Evolutionary conservation across 2,329 filamentous ascomycete genomes (phyloP).

Genomic region (Aspergillus persii): DNA sequence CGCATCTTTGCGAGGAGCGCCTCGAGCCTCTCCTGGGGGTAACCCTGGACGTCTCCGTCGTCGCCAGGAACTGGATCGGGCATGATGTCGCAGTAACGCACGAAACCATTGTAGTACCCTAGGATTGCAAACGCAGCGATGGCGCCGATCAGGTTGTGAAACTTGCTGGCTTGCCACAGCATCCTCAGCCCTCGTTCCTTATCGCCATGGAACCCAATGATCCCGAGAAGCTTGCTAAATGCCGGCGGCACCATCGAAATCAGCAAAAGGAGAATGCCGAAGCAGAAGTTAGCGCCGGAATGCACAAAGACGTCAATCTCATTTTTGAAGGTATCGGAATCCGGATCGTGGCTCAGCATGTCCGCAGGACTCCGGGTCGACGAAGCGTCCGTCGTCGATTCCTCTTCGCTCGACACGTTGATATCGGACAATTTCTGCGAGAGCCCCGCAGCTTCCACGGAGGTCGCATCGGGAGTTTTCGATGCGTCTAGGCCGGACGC

Average conservation of each 20-base stretch:
- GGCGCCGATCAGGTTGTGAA: conserved; percentile 87
- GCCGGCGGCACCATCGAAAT: conserved; percentile 92
- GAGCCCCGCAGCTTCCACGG: conserved; percentile 18
- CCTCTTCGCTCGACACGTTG: conserved; percentile 18
- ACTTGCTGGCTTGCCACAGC: conserved; percentile 86
- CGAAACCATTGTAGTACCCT: conserved; percentile 82
- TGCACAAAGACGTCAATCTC: conserved; percentile 85
- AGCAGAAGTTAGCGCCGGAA: conserved; percentile 84
- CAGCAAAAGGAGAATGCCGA: conserved; percentile 78
- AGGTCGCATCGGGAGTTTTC: conserved; percentile 15
- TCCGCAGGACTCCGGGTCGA: conserved; percentile 25
- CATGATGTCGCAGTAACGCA: conserved; percentile 85
- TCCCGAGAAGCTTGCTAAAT: conserved; percentile 79
- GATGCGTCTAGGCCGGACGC: not conserved
- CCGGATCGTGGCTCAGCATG: conserved; percentile 50
- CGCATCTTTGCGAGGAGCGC: conserved; percentile 72
- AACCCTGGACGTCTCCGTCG: conserved; percentile 63
- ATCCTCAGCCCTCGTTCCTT: conserved; percentile 76
- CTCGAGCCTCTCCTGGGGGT: conserved; percentile 67
- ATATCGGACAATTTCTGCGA: conserved; percentile 24
- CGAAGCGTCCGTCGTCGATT: conserved; percentile 19
- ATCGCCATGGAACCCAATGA: conserved; percentile 90
- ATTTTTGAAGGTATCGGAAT: conserved; percentile 66
- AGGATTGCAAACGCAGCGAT: conserved; percentile 79
- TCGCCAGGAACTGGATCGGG: conserved; percentile 48